Conservation (phyloP, 2,329 filamentous ascomycete genomes). For the Sarocladium strictum region DNA sequence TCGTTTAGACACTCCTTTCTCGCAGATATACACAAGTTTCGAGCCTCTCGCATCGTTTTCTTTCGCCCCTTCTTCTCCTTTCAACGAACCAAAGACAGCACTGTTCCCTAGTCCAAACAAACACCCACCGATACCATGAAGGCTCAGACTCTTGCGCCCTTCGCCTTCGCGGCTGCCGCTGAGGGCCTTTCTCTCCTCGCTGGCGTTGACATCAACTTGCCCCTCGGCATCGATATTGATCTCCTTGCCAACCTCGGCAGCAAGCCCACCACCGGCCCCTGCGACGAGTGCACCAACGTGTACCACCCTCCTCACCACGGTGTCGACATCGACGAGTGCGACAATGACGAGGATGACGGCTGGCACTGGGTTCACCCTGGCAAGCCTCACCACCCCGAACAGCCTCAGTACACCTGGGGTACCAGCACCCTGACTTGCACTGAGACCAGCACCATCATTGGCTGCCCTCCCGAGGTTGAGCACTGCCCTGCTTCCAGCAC, state of each 20-base stretch:
- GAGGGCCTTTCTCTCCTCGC: constrained; percentile 11
- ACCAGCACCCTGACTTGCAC: constrained; percentile 37
- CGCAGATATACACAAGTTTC: not conserved
- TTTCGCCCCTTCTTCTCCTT: constrained; percentile 5
- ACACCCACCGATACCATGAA: constrained; percentile 12
- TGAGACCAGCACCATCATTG: constrained; percentile 30
- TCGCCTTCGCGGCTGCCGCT: constrained; percentile 17
- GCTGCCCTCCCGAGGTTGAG: constrained; percentile 28
- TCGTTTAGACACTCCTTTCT: constrained; percentile 13
- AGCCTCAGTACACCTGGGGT: constrained; percentile 28
- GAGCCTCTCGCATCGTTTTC: not conserved
- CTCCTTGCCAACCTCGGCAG: constrained; percentile 10
- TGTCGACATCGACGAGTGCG: constrained; percentile 30
- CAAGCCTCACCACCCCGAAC: constrained; percentile 18
- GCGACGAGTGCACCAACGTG: constrained; percentile 21
- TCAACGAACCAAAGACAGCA: not conserved
- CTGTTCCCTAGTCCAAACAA: not conserved
- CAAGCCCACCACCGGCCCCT: constrained; percentile 17
- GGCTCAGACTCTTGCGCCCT: constrained; percentile 15
- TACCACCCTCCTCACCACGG: constrained; percentile 32
- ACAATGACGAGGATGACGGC: constrained; percentile 20
- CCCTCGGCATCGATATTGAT: constrained; percentile 13
- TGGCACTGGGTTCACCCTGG: constrained; percentile 33
- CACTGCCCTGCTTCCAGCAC: constrained; percentile 32
- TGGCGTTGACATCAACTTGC: constrained; percentile 12